Evolutionary conservation across 768 basidiomycete species (phyloP), one percentile per base, ranked within the genome.

Genomic region (Leccinum variicolor): DNA sequence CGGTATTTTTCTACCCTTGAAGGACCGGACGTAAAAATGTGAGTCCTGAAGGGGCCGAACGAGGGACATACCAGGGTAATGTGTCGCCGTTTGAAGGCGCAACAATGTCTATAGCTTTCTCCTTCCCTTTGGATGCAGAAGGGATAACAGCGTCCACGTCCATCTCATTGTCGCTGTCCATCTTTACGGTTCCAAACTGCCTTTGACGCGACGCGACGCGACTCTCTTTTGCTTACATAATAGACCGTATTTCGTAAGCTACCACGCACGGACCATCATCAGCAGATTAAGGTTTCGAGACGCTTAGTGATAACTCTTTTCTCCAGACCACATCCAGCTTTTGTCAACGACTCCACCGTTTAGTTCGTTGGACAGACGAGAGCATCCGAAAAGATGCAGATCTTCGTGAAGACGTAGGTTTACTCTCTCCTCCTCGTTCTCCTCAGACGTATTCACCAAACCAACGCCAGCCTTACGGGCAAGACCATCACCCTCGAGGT

Each of bases 401-500:
- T 97, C 74, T 98, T 98, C 78, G 95, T 98, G 57, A 98, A 94
- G 79, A 94, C 93, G 92, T 92, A 66, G 58, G 91, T 79, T 6
- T 33, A 15, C 4, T 48, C 14, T 48, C n/a, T 41, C 4, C 28
- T 10, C 17, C 46, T 17, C 43, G 29, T 36, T 59, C 11, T 63
- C 11, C 2, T 4, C 14, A 19, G 14, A 15, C 26, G 14, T 17
- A 55, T 60, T 62, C 53, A 53, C 60, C n/a, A 14, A 31, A 31
- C 63, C 23, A 46, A 61, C 9, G 31, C 23, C 67, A 94, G 91
- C 88, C 91, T 96, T 69, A 96, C 94, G 85, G 94, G 94, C 74
- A 97, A 97, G 83, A 98, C 95, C 68, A 94, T 95, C 82, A 95
- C 93, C 72, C 89, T 97, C 76, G 94, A 95, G 84, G 93, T 96